Conservation (phyloP, 768 basidiomycete species). For the Suillus plorans region DNA sequence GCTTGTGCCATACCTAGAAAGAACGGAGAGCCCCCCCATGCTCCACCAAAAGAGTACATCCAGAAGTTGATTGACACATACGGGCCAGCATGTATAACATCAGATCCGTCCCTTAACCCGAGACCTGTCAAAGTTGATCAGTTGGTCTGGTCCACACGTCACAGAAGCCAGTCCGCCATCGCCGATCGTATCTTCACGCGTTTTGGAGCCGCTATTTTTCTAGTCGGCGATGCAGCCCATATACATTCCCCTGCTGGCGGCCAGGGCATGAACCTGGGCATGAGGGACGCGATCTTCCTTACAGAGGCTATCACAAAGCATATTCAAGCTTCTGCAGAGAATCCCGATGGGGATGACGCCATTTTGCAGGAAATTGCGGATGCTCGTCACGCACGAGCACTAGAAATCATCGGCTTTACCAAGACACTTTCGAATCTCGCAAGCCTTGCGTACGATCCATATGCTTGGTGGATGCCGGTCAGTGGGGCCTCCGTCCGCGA, state of each 20-base stretch:
- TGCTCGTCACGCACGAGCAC: conserved; percentile 38
- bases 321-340: conserved; percentile 20
- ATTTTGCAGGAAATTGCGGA: conserved; percentile 36
- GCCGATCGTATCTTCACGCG: conserved; percentile 37
- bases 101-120: neutral
- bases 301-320: conserved; percentile 41
- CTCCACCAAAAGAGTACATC: conserved; percentile 3
- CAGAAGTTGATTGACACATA: conserved; percentile 1
- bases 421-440: conserved; percentile 31
- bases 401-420: conserved; percentile 41
- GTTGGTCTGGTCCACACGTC: conserved; percentile 41
- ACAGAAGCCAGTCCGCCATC: conserved; percentile 40
- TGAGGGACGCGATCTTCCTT: conserved; percentile 49
- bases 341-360: conserved; percentile 19
- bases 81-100: neutral
- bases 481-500: conserved; percentile 27
- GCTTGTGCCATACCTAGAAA: conserved; percentile 34
- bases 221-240: conserved; percentile 47
- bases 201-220: conserved; percentile 12
- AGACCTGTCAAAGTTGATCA: conserved; percentile 34
- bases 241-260: conserved; percentile 56
- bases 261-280: conserved; percentile 59
- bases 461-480: conserved; percentile 25
- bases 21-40: conserved; percentile 30
- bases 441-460: conserved; percentile 21